Evolutionary conservation across 345 rosid genomes (phyloP), one percentile per base, ranked within the genome.

Genomic region (Cardamine occulta): DNA sequence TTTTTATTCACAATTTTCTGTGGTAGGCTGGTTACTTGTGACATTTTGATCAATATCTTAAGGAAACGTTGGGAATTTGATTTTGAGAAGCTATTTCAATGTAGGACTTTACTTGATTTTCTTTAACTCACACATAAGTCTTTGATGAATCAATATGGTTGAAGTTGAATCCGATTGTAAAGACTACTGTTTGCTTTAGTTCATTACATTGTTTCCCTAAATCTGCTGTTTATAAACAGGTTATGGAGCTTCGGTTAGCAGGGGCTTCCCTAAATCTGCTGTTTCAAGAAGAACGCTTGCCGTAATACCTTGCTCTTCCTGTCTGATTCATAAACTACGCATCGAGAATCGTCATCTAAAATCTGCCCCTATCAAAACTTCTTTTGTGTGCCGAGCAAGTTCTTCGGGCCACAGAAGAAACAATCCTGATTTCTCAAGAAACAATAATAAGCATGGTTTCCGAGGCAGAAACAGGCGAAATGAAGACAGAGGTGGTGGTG

Each of bases 381-480:
- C 84, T 15, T 80, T 82, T 48, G 82, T 80, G 23, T 89, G 93
- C 82, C 80, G 63, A 74, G 88, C 89, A 74, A 85, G 85, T 75
- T 78, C 87, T 73, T 77, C 83, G 35, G 80, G 88, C 66, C 84
- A 84, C 13, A 70, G 86, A 83, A 87, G 92, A 80, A 86, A 89
- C 68, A 89, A 85, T 79, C 84, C 86, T 2, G 93, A 89, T 80
- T 85, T 86, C 78, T 82, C 84, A 14, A 82, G 85, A 76, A 89
- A 89, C 76, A 89, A 75, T 59, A 85, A 69, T 62, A 85, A 69
- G 60, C 81, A 86, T 77, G 81, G 79, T 59, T 82, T 82, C 78
- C 88, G 86, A 60, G 86, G 89, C 63, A 85, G 88, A 80, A 86
- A 85, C 75, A 81, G 87, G 62, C 85, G 83, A 56, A 81, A 74